phyloP scores from a whole-genome alignment of 2,329 filamentous ascomycete species.

The Aspergillus pseudotamarii region DNA sequence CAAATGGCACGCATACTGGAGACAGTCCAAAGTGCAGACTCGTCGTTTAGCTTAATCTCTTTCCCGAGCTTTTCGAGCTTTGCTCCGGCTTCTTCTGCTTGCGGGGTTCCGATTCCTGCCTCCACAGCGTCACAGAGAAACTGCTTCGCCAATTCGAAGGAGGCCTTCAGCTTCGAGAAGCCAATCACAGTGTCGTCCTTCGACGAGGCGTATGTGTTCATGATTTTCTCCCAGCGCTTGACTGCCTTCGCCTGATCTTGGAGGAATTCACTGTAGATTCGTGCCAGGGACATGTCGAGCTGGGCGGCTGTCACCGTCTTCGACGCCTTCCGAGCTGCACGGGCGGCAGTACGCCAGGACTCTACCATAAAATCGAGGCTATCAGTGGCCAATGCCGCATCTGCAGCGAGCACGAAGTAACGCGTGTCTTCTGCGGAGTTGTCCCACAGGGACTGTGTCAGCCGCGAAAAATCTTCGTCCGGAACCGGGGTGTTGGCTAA shows the following conservation, averaged over 20 bases:
- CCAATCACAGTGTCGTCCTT: constrained; percentile 8
- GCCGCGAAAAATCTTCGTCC: not conserved
- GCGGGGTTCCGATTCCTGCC: constrained; percentile 4
- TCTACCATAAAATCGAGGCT: constrained; percentile 11
- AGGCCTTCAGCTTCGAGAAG: not conserved
- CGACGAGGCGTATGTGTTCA: constrained; percentile 9
- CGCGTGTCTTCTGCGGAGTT: not conserved
- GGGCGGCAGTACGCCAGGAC: not conserved
- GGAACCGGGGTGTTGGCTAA: not conserved
- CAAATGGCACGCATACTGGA: not conserved
- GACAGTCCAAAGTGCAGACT: not conserved
- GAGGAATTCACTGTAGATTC: constrained; percentile 12
- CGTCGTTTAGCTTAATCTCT: not conserved
- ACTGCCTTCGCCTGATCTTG: constrained; percentile 10
- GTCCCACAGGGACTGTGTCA: constrained; percentile 3
- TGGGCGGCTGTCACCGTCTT: constrained; percentile 8
- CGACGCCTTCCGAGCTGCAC: constrained; percentile 6
- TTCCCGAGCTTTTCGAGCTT: constrained; percentile 9
- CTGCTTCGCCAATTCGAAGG: constrained; percentile 1
- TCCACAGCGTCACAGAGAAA: constrained; percentile 10
- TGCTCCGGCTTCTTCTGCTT: not conserved
- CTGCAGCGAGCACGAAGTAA: not conserved
- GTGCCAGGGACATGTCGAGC: constrained; percentile 12
- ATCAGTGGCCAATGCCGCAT: not conserved
- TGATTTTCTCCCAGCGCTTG: constrained; percentile 14